Percentiles rank a stretch among this genome's conserved stretches.
These are phyloP conservation scores for Erodium chrysanthum DNA, from an alignment of 441 rosid genomes.

Conservation along the genomic window DNA sequence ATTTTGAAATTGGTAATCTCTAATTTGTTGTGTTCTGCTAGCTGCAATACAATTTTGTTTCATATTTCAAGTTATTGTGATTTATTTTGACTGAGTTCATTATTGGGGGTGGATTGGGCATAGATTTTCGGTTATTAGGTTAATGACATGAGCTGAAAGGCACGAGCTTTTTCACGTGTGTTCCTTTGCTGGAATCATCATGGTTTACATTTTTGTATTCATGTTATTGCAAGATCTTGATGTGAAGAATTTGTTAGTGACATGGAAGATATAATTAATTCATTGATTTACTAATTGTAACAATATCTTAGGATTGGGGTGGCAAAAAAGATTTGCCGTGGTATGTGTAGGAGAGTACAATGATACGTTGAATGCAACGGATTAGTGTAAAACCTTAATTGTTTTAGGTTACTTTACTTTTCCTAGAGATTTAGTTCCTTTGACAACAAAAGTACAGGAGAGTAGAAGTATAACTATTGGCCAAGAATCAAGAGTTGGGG, in stretches of 20 bases:
- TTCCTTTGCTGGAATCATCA: background rate
- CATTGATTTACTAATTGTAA: background rate
- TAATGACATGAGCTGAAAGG: background rate
- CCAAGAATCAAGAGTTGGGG: background rate
- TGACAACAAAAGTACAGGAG: background rate
- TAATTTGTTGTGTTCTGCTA: background rate
- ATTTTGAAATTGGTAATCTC: constrained; percentile 37
- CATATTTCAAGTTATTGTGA: background rate
- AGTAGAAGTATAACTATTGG: background rate
- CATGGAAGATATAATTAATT: too few relatives aligned
- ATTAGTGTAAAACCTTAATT: background rate
- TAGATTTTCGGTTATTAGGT: background rate
- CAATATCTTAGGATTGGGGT: too few relatives aligned
- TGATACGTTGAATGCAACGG: background rate
- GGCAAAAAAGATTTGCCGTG: background rate
- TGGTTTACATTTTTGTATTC: background rate
- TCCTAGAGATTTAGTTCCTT: background rate
- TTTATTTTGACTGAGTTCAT: background rate
- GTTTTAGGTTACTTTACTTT: background rate
- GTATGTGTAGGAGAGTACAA: background rate
- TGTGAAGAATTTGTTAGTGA: background rate
- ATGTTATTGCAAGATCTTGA: background rate
- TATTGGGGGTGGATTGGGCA: background rate
- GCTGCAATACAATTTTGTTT: background rate
- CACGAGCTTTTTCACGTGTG: background rate